Percentiles rank a stretch among this genome's conserved stretches.
These are phyloP conservation scores for Epichloe scottii DNA, from an alignment of 2,329 filamentous ascomycete genomes.

Conservation along the genomic window DNA sequence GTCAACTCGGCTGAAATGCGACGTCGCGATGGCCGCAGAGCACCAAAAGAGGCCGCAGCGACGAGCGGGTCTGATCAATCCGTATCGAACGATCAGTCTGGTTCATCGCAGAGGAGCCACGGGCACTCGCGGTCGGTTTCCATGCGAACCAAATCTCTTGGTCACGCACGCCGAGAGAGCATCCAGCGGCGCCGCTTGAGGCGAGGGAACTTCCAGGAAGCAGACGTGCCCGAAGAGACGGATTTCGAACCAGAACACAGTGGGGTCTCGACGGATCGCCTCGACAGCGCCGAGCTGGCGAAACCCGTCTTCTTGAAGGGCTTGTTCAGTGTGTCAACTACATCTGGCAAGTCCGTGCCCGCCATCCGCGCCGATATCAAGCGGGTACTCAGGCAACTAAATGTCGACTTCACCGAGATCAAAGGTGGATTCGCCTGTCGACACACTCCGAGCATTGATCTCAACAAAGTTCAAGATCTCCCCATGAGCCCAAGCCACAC, in stretches of 20 bases:
- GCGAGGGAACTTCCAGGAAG: slow-evolving; percentile 58
- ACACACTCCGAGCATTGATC: slow-evolving; percentile 79
- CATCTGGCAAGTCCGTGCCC: slow-evolving; percentile 76
- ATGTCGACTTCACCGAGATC: slow-evolving; percentile 86
- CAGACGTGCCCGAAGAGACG: slow-evolving; percentile 82
- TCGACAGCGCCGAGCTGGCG: slow-evolving; percentile 62
- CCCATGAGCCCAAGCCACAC: slow-evolving; percentile 44
- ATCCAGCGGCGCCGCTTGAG: slow-evolving; percentile 74
- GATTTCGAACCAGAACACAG: slow-evolving; percentile 62
- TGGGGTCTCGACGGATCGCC: slow-evolving; percentile 45
- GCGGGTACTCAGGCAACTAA: slow-evolving; percentile 72
- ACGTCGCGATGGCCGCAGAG: slow-evolving; percentile 39
- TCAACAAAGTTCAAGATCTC: slow-evolving; percentile 58
- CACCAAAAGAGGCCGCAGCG: slow-evolving; percentile 52
- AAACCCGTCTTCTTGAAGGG: slow-evolving; percentile 96
- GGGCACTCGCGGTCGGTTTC: slow-evolving; percentile 47
- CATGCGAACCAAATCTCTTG: slow-evolving; percentile 71
- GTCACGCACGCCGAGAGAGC: slow-evolving; percentile 80
- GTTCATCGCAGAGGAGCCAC: slow-evolving; percentile 37
- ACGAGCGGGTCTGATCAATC: slow-evolving; percentile 75
- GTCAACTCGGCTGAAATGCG: slow-evolving; percentile 80
- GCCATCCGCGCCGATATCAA: slow-evolving; percentile 86
- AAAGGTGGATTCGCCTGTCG: slow-evolving; percentile 86
- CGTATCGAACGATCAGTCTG: slow-evolving; percentile 39
- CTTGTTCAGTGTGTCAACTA: slow-evolving; percentile 93